A percentile compares a stretch with the other conserved stretches of the same genome.
Conservation (phyloP, 371 early-diverging fungal genomes). For the Mucor ambiguus region DNA sequence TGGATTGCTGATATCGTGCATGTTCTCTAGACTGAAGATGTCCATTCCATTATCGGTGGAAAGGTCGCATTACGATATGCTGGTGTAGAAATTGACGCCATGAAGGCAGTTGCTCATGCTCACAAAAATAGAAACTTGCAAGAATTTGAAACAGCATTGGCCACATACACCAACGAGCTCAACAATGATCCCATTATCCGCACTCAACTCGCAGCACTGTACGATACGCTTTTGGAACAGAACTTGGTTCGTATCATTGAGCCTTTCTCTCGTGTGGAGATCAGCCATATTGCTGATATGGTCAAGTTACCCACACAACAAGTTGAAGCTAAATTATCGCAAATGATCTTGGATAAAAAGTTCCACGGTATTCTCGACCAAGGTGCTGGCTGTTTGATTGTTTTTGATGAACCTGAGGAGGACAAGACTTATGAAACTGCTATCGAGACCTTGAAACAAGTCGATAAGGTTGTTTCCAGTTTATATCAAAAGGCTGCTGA, state of each 20-base stretch:
- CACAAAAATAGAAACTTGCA: constrained; percentile 92
- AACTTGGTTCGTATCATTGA: constrained; percentile 98
- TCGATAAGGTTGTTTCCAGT: constrained; percentile 92
- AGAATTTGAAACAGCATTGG: constrained; percentile 91
- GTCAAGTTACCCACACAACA: constrained; percentile 89
- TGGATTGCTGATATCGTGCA: background rate
- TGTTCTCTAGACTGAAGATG: constrained; percentile 75
- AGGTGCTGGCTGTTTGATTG: constrained; percentile 92
- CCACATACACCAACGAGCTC: constrained; percentile 84
- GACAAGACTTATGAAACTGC: constrained; percentile 93
- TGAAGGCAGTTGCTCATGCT: constrained; percentile 93
- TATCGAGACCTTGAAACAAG: constrained; percentile 94
- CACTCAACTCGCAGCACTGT: constrained; percentile 86
- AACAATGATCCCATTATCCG: constrained; percentile 92
- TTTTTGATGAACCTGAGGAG: constrained; percentile 88
- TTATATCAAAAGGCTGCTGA: constrained; percentile 85
- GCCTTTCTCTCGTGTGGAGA: constrained; percentile 97
- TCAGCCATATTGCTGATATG: constrained; percentile 91
- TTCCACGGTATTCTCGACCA: constrained; percentile 97
- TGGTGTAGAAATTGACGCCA: constrained; percentile 84
- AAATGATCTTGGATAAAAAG: constrained; percentile 98
- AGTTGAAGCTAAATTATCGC: constrained; percentile 95
- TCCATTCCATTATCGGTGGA: constrained; percentile 81
- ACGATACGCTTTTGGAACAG: constrained; percentile 97
- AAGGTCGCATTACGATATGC: constrained; percentile 82